Evolutionary conservation across 2,329 filamentous ascomycete genomes (phyloP).

Genomic region (Dothiorella sarmentorum): DNA sequence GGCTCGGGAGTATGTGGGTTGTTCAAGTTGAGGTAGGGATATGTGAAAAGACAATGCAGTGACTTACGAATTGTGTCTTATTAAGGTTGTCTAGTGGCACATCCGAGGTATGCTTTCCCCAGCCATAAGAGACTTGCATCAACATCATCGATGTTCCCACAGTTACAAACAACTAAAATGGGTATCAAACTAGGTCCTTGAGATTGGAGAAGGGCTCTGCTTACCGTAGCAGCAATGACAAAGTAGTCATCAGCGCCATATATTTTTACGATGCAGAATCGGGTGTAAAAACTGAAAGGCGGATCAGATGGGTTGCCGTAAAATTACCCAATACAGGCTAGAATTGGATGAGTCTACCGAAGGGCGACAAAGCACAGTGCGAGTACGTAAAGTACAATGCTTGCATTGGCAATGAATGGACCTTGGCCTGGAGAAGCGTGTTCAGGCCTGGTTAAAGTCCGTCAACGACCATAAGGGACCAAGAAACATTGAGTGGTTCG

Average conservation of each 20-base stretch:
- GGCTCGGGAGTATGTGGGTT: background rate
- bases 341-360: background rate
- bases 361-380: background rate
- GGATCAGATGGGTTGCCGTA: no score
- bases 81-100: background rate
- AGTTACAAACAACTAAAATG: background rate
- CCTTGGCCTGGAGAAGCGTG: background rate
- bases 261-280: background rate
- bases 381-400: background rate
- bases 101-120: background rate
- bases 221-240: background rate
- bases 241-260: background rate
- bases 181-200: background rate
- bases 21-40: accelerated
- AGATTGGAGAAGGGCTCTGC: background rate
- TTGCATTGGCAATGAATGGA: background rate
- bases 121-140: background rate
- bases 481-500: background rate
- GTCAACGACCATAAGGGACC: background rate
- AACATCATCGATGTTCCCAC: background rate
- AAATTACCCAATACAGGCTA: no score
- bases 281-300: background rate
- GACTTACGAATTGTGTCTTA: background rate
- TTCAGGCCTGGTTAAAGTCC: background rate
- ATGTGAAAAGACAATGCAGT: background rate